Evolutionary conservation across 805 yeast genomes (phyloP).

Genomic region (Kuraishia ogatae): DNA sequence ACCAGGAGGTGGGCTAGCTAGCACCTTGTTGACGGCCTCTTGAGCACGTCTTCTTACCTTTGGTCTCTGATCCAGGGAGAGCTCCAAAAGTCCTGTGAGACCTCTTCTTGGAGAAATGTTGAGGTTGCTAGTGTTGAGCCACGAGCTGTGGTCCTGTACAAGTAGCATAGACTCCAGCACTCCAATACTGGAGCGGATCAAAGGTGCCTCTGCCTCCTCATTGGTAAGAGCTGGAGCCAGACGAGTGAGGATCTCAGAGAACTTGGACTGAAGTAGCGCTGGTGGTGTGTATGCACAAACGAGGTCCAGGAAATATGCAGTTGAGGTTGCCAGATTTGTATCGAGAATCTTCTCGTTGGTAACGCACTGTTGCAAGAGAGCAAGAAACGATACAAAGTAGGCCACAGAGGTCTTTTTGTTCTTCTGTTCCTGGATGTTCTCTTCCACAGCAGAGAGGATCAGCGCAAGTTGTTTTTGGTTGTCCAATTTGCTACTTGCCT

Average conservation of each 20-base stretch:
- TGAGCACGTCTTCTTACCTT: slow-evolving; percentile 93
- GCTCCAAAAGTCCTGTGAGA: slow-evolving; percentile 64
- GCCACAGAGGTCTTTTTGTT: slow-evolving; percentile 62
- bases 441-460: slow-evolving; percentile 84
- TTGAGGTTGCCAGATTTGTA: slow-evolving; percentile 56
- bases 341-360: slow-evolving; percentile 47
- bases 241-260: slow-evolving; percentile 68
- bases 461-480: slow-evolving; percentile 83
- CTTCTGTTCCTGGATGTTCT: slow-evolving; percentile 62
- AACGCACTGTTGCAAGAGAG: slow-evolving; percentile 71
- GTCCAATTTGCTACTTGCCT: slow-evolving; percentile 68
- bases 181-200: slow-evolving; percentile 78
- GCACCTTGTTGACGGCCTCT: slow-evolving; percentile 67
- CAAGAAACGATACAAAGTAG: slow-evolving; percentile 76
- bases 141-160: slow-evolving; percentile 73
- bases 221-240: slow-evolving; percentile 74
- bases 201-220: slow-evolving; percentile 66
- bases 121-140: slow-evolving; percentile 50
- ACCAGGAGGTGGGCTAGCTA: slow-evolving; percentile 64
- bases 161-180: slow-evolving; percentile 69
- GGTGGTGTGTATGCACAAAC: slow-evolving; percentile 69
- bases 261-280: slow-evolving; percentile 60
- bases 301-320: slow-evolving; percentile 76
- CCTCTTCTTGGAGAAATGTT: slow-evolving; percentile 75
- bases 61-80: slow-evolving; percentile 83